These are phyloP conservation scores for Pythium catenulatum DNA, from an alignment of 352 stramenopile species.

Conservation along the genomic window DNA sequence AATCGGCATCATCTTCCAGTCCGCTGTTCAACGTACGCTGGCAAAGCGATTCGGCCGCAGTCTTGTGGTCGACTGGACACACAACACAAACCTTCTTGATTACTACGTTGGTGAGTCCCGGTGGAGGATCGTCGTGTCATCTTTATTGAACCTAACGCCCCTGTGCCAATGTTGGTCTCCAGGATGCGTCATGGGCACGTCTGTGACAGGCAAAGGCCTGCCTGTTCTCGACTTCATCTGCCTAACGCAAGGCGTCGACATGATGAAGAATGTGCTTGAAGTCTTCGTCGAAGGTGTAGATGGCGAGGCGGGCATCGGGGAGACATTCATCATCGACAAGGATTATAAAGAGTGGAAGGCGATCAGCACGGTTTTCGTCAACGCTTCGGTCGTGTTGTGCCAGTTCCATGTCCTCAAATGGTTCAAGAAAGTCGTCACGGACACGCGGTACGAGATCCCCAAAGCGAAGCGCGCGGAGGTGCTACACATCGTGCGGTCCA, in stretches of 20 bases:
- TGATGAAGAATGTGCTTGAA: constrained; percentile 29
- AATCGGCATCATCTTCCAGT: constrained; percentile 33
- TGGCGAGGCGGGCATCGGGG: not conserved
- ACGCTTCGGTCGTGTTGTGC: constrained; percentile 24
- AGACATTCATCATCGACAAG: constrained; percentile 57
- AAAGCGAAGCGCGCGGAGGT: not conserved
- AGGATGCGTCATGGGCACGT: constrained; percentile 40
- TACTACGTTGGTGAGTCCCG: constrained; percentile 39
- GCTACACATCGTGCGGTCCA: not conserved
- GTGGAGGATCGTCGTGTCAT: not conserved
- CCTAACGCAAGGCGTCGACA: constrained; percentile 24
- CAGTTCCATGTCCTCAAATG: constrained; percentile 48
- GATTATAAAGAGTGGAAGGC: constrained; percentile 55
- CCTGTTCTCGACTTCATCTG: constrained; percentile 53
- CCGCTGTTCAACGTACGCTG: not conserved
- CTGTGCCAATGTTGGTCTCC: no score
- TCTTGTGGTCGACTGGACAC: constrained; percentile 56
- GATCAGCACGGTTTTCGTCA: not conserved
- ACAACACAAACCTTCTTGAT: constrained; percentile 51
- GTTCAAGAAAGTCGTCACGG: not conserved
- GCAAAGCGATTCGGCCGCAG: constrained; percentile 41
- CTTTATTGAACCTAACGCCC: no score
- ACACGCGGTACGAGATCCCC: not conserved
- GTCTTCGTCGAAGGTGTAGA: constrained; percentile 13
- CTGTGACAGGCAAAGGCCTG: constrained; percentile 34